Base-by-base conservation (phyloP, 2,329 filamentous ascomycete species). In the Penicillium vulpinum region DNA sequence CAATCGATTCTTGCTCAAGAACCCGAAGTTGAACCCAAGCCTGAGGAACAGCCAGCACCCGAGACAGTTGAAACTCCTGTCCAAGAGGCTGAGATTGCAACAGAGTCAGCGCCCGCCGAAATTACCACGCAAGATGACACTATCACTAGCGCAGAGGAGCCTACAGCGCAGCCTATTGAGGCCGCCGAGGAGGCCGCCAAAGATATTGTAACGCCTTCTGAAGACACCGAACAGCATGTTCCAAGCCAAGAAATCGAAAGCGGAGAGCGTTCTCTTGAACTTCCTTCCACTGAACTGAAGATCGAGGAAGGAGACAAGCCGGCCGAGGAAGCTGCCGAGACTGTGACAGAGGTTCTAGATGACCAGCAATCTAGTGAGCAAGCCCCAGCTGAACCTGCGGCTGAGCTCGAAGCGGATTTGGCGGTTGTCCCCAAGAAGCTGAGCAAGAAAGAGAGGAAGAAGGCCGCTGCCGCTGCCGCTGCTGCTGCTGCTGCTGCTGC, bases 371-470 rank as follows among this genome's bases (percentile, higher is more conserved):
- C 33, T 26, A 18, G 24, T 13, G 45, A 50, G 7, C 36, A 49
- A 50, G 10, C 4, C n/a, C 11, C 13, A 6, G 21, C 43, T 33
- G 55, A 62, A 22, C 11, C 54, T 8, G 18, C 48, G 6, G 21
- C 41, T 9, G 47, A 59, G n/a, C 43, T 53, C 4, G 51, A 51
- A 33, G 49, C 43, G 2, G 51, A 62, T 26, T 35, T 15, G 28
- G 48, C 60, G 4, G 38, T 35, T 5, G 35, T 56, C 3, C 56
- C 60, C 6, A 68, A 64, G 29, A 68, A 71, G 54, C 62, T 68
- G 62, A 69, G 60, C 48, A 71, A 66, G 56, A 67, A 65, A 44
- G 64, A 69, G 26, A 67, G 67, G 40, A 70, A 67, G 56, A 65
- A 65, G 49, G 58, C 56, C 7, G 39, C 54, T 11, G 60, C 61